Base-by-base conservation (phyloP, 1,139 yeast species). In the Yamadazyma mexicana region DNA sequence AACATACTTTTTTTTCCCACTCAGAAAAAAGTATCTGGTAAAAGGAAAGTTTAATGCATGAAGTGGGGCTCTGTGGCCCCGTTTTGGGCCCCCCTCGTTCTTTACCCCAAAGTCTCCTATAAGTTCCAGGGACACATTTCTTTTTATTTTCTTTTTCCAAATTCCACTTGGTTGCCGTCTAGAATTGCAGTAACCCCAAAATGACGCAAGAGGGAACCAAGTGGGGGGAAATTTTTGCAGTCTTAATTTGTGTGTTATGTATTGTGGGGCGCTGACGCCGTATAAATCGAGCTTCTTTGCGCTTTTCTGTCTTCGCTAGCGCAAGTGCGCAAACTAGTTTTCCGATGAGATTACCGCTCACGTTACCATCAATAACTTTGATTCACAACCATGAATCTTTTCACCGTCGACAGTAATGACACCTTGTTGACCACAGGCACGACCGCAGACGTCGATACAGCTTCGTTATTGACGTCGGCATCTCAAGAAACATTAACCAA, bases 401-500 rank as follows among this genome's bases (percentile, higher is more conserved):
- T 37, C 24, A 34, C 36, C 8, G 26, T 42, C 11, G 45, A 43
- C 22, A 39, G 39, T 31, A 42, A 35, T 32, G 39, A 42, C 9
- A 45, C 48, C 8, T 35, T 43, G n/a, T 26, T 40, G 23, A 34
- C 39, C 15, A 37, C 37, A 25, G 34, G 15, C 3, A 25, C 29
- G 17, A 27, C 31, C 18, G 43, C 49, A 12, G 62, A 59, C 24
- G 17, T 45, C 20, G 45, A 59, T 25, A 17, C 46, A 18, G 45
- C 26, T 22, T 60, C 67, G 4, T 33, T 62, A 3, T 37, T 52
- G 12, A 57, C 62, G 1, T 37, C 42, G 17, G 43, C 41, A 11
- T 62, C 69, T 2, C 64, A 58, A 5, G 68, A 64, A 26, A 68
- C 74, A 0, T 43, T 64, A 17, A 48, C 54, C 16, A 58, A 56